Evolutionary conservation across 441 rosid genomes (phyloP).

Genomic region (Kokia cookei): DNA sequence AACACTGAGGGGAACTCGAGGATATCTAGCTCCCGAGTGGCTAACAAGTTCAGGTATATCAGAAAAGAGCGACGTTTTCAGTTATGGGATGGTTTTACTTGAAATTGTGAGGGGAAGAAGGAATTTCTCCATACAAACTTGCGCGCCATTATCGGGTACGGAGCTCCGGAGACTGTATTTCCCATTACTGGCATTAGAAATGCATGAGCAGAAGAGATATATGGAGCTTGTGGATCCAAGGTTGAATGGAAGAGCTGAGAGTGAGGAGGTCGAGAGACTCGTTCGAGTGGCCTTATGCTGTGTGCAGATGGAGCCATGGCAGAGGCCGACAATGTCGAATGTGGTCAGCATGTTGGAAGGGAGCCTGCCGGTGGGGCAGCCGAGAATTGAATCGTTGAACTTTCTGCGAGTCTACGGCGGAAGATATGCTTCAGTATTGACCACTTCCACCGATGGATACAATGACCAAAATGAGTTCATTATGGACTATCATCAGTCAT

Average conservation of each 20-base stretch:
- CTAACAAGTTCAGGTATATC: constrained; percentile 69
- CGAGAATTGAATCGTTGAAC: constrained; percentile 61
- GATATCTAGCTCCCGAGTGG: constrained; percentile 97
- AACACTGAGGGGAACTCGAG: constrained; percentile 91
- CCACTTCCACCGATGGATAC: constrained; percentile 34
- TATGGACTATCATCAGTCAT: constrained; percentile 17
- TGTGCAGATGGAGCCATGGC: constrained; percentile 58
- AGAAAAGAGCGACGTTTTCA: constrained; percentile 83
- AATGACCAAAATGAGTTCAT: constrained; percentile 22
- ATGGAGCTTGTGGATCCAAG: constrained; percentile 66
- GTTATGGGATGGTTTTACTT: constrained; percentile 87
- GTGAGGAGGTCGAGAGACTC: constrained; percentile 55
- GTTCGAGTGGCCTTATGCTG: constrained; percentile 70
- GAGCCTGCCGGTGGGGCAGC: constrained; percentile 38
- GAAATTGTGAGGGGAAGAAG: constrained; percentile 84
- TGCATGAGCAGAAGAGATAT: constrained; percentile 79
- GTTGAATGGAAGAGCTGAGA: constrained; percentile 59
- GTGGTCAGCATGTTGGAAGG: constrained; percentile 86
- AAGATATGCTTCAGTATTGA: constrained; percentile 53
- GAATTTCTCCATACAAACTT: constrained; percentile 47
- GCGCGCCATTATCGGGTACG: constrained; percentile 29
- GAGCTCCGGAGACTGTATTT: constrained; percentile 33
- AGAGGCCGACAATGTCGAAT: constrained; percentile 57
- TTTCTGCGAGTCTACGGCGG: constrained; percentile 71
- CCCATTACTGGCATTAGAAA: constrained; percentile 74